Evolutionary conservation across 768 basidiomycete species (phyloP).

Genomic region (Paxillus ammoniavirescens): DNA sequence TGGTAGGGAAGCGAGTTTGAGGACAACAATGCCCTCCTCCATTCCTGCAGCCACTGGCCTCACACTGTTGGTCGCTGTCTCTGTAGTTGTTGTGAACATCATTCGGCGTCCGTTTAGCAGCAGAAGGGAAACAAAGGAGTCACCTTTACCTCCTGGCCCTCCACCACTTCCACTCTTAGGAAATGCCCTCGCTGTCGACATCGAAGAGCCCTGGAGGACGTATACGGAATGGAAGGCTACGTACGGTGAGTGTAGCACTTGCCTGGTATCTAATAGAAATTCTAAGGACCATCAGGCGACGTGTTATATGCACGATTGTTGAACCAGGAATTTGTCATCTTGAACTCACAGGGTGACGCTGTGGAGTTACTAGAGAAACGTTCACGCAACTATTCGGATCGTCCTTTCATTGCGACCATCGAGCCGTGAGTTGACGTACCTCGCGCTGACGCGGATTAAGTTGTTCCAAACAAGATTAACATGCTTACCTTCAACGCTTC

Average conservation of each 20-base stretch:
- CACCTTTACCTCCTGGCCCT: constrained; percentile 21
- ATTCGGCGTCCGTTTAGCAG: constrained; percentile 3
- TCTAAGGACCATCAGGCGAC: constrained; percentile 30
- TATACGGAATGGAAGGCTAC: constrained; percentile 16
- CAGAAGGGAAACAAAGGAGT: constrained; percentile 11
- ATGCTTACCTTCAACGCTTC: neutral
- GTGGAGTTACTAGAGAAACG: constrained; percentile 48
- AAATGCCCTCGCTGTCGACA: constrained; percentile 13
- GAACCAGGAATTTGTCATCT: constrained; percentile 42
- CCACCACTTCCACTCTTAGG: constrained; percentile 19
- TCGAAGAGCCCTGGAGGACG: constrained; percentile 12
- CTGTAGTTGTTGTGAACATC: neutral
- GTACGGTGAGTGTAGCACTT: constrained; percentile 13
- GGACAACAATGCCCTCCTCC: no score
- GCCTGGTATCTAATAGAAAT: neutral
- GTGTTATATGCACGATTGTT: constrained; percentile 50
- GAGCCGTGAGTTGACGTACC: constrained; percentile 11
- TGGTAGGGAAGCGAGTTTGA: no score
- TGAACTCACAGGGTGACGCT: constrained; percentile 43
- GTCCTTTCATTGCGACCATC: constrained; percentile 34
- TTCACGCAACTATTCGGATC: constrained; percentile 48
- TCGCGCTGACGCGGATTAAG: no score
- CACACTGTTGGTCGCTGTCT: constrained; percentile 1
- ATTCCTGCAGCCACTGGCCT: constrained; percentile 6
- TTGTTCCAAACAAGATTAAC: neutral